These are phyloP conservation scores for Cyberlindnera mississippiensis DNA, from an alignment of 805 yeast genomes.

Conservation along the genomic window DNA sequence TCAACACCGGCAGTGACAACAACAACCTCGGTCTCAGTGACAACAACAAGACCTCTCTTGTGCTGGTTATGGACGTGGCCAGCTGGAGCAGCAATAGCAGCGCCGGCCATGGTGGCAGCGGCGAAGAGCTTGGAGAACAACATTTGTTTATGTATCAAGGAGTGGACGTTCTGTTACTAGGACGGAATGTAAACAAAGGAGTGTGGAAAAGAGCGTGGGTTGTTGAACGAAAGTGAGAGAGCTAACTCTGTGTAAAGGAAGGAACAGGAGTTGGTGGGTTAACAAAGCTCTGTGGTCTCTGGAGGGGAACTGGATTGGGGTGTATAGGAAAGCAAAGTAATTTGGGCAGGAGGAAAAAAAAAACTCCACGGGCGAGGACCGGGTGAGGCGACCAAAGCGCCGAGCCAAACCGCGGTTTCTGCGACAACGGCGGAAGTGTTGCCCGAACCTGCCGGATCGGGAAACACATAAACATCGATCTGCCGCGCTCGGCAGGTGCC, in stretches of 20 bases:
- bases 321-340: background rate
- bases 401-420: slow-evolving; percentile 1
- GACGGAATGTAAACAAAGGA: slow-evolving; percentile 1
- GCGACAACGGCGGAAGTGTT: slow-evolving; percentile 1
- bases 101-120: slow-evolving; percentile 38
- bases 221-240: background rate
- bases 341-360: slow-evolving; percentile 1
- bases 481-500: background rate
- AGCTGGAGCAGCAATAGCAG: slow-evolving; percentile 43
- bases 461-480: slow-evolving; percentile 4
- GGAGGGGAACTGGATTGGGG: background rate
- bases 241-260: slow-evolving; percentile 30
- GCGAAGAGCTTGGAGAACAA: slow-evolving; percentile 44
- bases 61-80: slow-evolving; percentile 57
- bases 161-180: slow-evolving; percentile 8
- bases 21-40: slow-evolving; percentile 45
- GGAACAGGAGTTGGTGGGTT: slow-evolving; percentile 29
- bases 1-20: slow-evolving; percentile 43
- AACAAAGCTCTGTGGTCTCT: slow-evolving; percentile 7
- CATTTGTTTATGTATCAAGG: slow-evolving; percentile 30
- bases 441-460: slow-evolving; percentile 9
- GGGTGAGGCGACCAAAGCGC: slow-evolving; percentile 2
- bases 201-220: slow-evolving; percentile 11
- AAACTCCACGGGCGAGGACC: background rate
- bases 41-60: slow-evolving; percentile 51